Evolutionary conservation across 352 stramenopile species (phyloP).

Genomic region (Phytophthora pini): DNA sequence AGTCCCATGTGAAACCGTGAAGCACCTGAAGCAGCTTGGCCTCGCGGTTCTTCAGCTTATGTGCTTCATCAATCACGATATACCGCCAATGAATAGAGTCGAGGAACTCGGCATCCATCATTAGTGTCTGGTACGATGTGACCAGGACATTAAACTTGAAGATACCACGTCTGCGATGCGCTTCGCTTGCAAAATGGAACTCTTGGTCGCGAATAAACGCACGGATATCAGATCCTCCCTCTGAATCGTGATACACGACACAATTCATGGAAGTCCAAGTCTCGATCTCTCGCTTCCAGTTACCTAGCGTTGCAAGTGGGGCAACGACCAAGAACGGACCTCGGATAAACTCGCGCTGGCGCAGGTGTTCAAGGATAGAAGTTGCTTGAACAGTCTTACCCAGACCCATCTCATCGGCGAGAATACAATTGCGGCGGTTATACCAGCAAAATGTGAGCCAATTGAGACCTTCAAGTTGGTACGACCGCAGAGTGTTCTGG

Average conservation of each 20-base stretch:
- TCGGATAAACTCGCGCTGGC: constrained; percentile 90
- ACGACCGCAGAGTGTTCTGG: constrained; percentile 95
- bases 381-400: constrained; percentile 93
- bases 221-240: constrained; percentile 90
- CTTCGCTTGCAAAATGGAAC: constrained; percentile 94
- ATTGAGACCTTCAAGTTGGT: constrained; percentile 98
- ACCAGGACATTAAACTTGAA: constrained; percentile 98
- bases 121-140: constrained; percentile 97
- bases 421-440: constrained; percentile 95
- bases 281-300: constrained; percentile 99
- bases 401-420: constrained; percentile 91
- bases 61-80: constrained; percentile 99
- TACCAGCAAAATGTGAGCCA: constrained; percentile 99
- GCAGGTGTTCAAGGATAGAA: constrained; percentile 95
- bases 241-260: constrained; percentile 98
- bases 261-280: constrained; percentile 99
- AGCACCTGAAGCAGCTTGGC: constrained; percentile 94
- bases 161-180: constrained; percentile 73
- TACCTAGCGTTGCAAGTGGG: constrained; percentile 97
- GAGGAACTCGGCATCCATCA: constrained; percentile 94
- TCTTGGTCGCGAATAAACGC: constrained; percentile 96
- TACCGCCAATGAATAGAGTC: constrained; percentile 96
- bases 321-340: constrained; percentile 99
- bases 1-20: constrained; percentile 84
- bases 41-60: constrained; percentile 99